Evolutionary conservation across 345 rosid species (phyloP), one percentile per base, ranked within the genome.

Genomic region (Fremontodendron californicum): DNA sequence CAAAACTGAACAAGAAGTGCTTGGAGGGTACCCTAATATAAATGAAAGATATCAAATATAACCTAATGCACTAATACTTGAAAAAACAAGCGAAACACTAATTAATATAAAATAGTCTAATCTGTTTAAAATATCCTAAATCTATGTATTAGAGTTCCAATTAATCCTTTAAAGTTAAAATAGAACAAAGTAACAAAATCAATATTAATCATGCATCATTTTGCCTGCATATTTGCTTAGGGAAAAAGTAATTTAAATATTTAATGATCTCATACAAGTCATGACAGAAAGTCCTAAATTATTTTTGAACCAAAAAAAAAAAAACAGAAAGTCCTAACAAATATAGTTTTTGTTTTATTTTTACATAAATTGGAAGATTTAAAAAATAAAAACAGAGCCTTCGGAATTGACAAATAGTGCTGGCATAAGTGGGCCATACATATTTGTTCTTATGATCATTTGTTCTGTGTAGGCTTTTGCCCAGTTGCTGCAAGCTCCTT

Each of bases 401-500:
- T 7, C 19, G 0, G 42, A 16, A 63, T 33, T 0, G 8, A 1
- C n/a, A 5, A 25, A 25, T 45, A 45, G 40, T 46, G 39, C 19
- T 29, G 37, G 65, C 65, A 25, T 58, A 29, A 27, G 7, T 12
- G 19, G 33, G 63, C 35, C 2, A 3, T 58, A 12, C 54, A 29
- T 70, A 69, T 48, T 29, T 29, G 58, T 43, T 16, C n/a, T 42
- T 37, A 57, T 29, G 52, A 25, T 61, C 55, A 52, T 48, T 66
- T 31, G 52, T 42, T 70, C 39, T 12, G 15, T 77, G 57, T 82
- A 96, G 97, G 97, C 93, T 43, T 92, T 96, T 89, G 86, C 86
- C 40, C 90, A 87, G 72, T 83, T 96, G 83, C 89, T 96, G 74
- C 91, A 89, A 78, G 91, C 88, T 48, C 99, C 99, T 76, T 79